Conservation (phyloP, 495 filamentous ascomycete genomes). For the Hyphodiscus hymeniophilus region DNA sequence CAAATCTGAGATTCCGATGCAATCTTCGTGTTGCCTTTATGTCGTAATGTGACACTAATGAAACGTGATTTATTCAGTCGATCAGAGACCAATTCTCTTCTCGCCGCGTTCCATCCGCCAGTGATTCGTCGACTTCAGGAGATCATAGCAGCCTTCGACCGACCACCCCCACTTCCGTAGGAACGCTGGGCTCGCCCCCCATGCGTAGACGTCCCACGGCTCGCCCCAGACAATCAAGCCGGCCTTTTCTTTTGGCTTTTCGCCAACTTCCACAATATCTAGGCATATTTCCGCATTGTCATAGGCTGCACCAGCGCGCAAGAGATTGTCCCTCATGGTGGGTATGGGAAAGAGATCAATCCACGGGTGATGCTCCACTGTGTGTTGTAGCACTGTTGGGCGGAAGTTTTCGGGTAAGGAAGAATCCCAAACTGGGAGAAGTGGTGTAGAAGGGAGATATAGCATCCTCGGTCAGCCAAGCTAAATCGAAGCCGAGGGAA, state of each 20-base stretch:
- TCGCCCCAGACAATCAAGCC: conserved; percentile 38
- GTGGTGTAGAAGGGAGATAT: conserved; percentile 15
- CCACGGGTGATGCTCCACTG: conserved; percentile 35
- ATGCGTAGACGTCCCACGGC: conserved; percentile 32
- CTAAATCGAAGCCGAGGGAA: conserved; percentile 15
- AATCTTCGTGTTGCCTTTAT: too few relatives aligned
- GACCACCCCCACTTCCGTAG: conserved; percentile 34
- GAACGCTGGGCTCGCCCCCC: conserved; percentile 38
- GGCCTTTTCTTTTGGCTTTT: conserved; percentile 12
- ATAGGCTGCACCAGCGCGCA: conserved; percentile 7
- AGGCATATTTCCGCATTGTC: conserved; percentile 24
- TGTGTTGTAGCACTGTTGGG: conserved; percentile 30
- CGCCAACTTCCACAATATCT: conserved; percentile 24
- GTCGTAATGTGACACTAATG: too few relatives aligned
- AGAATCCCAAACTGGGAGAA: conserved; percentile 1
- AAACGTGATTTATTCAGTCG: too few relatives aligned
- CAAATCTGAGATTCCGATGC: too few relatives aligned
- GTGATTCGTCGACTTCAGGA: conserved; percentile 34
- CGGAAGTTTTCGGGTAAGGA: conserved; percentile 21
- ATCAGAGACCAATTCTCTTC: not conserved
- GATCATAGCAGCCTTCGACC: conserved; percentile 29
- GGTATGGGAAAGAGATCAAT: conserved; percentile 42
- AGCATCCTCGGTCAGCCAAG: conserved; percentile 20
- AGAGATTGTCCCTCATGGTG: conserved; percentile 36
- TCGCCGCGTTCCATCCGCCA: conserved; percentile 6